These are phyloP conservation scores for Coniella vitis DNA, from an alignment of 2,329 filamentous ascomycete species.

Conservation along the genomic window DNA sequence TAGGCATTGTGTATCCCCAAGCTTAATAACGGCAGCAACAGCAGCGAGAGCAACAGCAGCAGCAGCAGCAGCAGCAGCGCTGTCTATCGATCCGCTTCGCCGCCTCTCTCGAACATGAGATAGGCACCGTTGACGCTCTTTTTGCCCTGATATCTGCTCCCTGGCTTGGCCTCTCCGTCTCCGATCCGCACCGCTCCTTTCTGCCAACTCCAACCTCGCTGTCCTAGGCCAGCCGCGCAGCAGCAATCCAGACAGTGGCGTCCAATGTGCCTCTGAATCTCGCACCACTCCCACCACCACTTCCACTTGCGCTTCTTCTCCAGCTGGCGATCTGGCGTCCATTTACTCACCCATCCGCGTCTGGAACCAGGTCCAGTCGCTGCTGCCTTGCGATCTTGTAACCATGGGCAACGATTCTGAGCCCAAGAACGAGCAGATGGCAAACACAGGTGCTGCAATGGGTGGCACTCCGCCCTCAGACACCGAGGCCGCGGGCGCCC, in stretches of 20 bases:
- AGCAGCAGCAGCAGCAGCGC: not conserved
- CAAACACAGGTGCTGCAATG: slow-evolving; percentile 3
- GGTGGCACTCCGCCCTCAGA: slow-evolving; percentile 10
- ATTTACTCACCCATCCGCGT: not conserved
- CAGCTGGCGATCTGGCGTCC: not conserved
- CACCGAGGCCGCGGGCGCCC: slow-evolving; percentile 7
- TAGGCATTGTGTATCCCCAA: too few relatives aligned
- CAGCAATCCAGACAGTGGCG: too few relatives aligned
- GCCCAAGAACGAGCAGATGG: slow-evolving; percentile 14
- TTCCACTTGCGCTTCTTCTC: not conserved
- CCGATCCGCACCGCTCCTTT: too few relatives aligned
- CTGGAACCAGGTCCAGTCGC: not conserved
- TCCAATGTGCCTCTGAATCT: too few relatives aligned
- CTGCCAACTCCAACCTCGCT: too few relatives aligned
- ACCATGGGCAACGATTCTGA: slow-evolving; percentile 16
- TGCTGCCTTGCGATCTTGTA: not conserved
- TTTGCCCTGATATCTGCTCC: not conserved
- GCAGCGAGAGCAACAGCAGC: too few relatives aligned
- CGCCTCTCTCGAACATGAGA: not conserved
- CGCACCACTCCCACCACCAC: too few relatives aligned
- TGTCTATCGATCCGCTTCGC: not conserved
- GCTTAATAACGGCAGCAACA: too few relatives aligned
- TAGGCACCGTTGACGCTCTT: not conserved
- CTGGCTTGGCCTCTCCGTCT: not conserved
- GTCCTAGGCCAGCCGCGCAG: too few relatives aligned